Base-by-base conservation (phyloP, 1,284 basidiomycete species). In the Cryptococcus sp. region DNA sequence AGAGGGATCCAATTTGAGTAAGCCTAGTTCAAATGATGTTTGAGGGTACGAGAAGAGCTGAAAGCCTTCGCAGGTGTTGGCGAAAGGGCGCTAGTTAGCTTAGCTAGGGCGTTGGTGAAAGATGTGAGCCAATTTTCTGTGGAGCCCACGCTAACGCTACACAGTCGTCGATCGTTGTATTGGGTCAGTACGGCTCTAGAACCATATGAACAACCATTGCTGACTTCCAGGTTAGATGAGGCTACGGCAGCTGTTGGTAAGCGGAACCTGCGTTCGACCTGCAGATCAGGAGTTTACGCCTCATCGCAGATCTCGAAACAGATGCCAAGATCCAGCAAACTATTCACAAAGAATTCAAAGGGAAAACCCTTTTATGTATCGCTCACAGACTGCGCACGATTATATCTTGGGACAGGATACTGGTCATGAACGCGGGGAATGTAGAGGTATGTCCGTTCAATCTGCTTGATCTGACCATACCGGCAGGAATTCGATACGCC, bases 321-420 rank as follows among this genome's bases (percentile, higher is more conserved):
- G 88, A 89, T 71, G 79, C 81, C 38, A 84, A 84, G 68, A 88
- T 89, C 55, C 88, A 90, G 67, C 70, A 80, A 25, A 88, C 87
- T 3, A 88, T 90, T 44, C 80, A 84, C 42, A 80, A 78, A 17
- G 84, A 88, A 66, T 89, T 89, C 72, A 82, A 83, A 65, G 61
- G 61, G 19, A 82, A 83, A 58, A 87, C 86, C 0, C 70, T 87
- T 38, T 73, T 86, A 2, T 86, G 84, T 67, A 88, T 89, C 60
- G 62, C 64, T 48, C 71, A 76, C 74, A 84, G 87, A 15, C 78
- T 90, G 47, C 82, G 87, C 39, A 91, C 90, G 0, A 90, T 92
- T 69, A 82, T 92, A 47, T 84, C 84, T 0, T 91, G 90, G 73
- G 88, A 91, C 73, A 80, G 86, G 5, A 87, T 91, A 56, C 81